Evolutionary conservation across 2,329 filamentous ascomycete species (phyloP).

Genomic region (Fusarium paranaense): DNA sequence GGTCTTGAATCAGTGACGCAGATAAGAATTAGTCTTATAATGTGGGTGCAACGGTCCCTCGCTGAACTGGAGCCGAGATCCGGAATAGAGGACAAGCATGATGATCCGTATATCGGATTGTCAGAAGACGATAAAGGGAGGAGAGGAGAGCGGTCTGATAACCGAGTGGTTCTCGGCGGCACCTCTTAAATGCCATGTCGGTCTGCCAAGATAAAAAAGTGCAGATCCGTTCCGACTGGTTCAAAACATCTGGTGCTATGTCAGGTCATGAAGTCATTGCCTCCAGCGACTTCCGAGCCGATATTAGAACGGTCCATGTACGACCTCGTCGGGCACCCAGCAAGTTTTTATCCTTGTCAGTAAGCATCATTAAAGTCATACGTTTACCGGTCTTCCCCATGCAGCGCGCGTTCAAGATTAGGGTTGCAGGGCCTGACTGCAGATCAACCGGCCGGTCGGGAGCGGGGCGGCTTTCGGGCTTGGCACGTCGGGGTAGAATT

Average conservation of each 20-base stretch:
- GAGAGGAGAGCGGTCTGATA: neutral
- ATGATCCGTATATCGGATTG: neutral
- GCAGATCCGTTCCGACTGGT: neutral
- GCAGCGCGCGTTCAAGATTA: constrained; percentile 1
- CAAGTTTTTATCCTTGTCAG: constrained; percentile 1
- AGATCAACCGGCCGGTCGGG: constrained; percentile 17
- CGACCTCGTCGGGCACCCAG: neutral
- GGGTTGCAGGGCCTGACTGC: neutral
- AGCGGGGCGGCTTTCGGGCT: constrained; percentile 37
- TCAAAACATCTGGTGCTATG: neutral
- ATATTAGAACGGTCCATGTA: neutral
- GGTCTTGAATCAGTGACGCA: neutral
- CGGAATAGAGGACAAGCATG: neutral
- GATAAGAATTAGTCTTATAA: neutral
- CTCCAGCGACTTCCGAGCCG: constrained; percentile 1
- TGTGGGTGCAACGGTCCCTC: neutral
- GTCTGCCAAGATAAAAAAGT: neutral
- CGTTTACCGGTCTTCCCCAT: constrained; percentile 1
- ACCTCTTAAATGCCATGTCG: neutral
- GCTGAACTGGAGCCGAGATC: neutral
- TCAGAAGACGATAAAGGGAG: neutral
- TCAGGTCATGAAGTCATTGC: neutral
- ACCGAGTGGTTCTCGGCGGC: neutral
- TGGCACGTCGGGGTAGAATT: constrained; percentile 10
- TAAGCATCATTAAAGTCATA: constrained; percentile 5